These are phyloP conservation scores for Sideroxylon spinosum DNA, from an alignment of 179 eudicot species.

Conservation along the genomic window DNA sequence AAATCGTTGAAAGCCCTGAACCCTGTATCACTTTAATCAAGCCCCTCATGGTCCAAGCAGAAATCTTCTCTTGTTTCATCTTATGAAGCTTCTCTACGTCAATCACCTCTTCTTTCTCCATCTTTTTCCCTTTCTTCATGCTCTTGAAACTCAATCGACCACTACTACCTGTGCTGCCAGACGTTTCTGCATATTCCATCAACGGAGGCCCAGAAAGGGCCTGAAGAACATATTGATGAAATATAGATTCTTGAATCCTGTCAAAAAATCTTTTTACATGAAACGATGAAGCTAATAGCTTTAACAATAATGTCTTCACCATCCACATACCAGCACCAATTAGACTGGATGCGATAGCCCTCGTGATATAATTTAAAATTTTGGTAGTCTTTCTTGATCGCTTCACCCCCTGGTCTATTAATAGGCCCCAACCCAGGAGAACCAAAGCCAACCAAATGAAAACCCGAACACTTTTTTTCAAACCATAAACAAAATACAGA, in stretches of 20 bases:
- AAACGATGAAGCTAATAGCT: conserved; percentile 52
- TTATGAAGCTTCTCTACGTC: conserved; percentile 61
- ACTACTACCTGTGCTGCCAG: conserved; percentile 16
- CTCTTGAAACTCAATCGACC: conserved; percentile 43
- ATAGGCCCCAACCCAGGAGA: conserved; percentile 56
- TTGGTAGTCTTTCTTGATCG: conserved; percentile 34
- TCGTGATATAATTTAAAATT: conserved; percentile 45
- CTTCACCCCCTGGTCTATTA: conserved; percentile 44
- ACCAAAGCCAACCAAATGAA: conserved; percentile 56
- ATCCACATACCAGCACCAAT: conserved; percentile 64
- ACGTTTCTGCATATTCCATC: conserved; percentile 30
- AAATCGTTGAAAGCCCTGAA: conserved; percentile 50
- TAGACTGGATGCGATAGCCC: conserved; percentile 50
- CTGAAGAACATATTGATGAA: conserved; percentile 66
- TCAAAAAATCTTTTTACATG: conserved; percentile 71
- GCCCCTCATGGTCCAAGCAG: conserved; percentile 72
- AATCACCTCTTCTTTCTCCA: conserved; percentile 47
- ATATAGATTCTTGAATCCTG: conserved; percentile 66
- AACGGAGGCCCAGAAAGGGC: conserved; percentile 59
- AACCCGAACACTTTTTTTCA: conserved; percentile 46
- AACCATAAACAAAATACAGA: conserved; percentile 56
- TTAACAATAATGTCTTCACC: conserved; percentile 53
- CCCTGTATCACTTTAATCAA: conserved; percentile 46
- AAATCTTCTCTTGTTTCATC: conserved; percentile 49
- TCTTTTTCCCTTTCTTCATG: conserved; percentile 27